Evolutionary conservation across 108 stramenopile species (phyloP).

Genomic region (Cyclotella sp.): DNA sequence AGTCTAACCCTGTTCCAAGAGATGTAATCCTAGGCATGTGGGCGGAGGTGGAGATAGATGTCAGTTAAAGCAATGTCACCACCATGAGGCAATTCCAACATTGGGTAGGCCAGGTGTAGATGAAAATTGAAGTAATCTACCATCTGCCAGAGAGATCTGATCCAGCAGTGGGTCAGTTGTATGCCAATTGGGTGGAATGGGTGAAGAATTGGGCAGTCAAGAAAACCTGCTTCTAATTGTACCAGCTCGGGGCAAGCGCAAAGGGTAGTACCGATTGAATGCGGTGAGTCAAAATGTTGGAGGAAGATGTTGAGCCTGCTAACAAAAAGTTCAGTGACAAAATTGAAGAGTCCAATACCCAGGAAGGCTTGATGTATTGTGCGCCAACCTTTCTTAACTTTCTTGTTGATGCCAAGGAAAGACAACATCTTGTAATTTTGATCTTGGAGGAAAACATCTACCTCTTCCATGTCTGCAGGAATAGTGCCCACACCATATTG

Average conservation of each 20-base stretch:
- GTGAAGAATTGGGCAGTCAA: background rate
- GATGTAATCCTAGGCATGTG: background rate
- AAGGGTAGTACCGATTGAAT: background rate
- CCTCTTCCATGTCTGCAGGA: background rate
- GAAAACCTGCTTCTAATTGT: background rate
- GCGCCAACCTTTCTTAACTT: conserved; percentile 4
- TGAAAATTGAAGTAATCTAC: background rate
- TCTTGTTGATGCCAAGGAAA: conserved; percentile 14
- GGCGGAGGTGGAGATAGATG: background rate
- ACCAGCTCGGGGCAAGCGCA: background rate
- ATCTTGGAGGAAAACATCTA: background rate
- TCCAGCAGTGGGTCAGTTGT: background rate
- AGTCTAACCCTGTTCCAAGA: conserved; percentile 8
- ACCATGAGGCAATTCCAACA: background rate
- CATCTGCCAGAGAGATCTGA: background rate
- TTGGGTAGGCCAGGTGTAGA: background rate
- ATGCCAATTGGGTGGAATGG: background rate
- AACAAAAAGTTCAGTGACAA: background rate
- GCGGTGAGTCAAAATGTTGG: background rate
- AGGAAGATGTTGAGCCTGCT: background rate
- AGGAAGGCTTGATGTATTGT: conserved; percentile 10
- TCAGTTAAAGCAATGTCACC: background rate
- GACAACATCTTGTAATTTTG: background rate
- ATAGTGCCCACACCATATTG: background rate
- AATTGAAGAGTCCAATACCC: conserved; percentile 7